Base-by-base conservation (phyloP, 805 yeast species). In the Ascoidea tarda region DNA sequence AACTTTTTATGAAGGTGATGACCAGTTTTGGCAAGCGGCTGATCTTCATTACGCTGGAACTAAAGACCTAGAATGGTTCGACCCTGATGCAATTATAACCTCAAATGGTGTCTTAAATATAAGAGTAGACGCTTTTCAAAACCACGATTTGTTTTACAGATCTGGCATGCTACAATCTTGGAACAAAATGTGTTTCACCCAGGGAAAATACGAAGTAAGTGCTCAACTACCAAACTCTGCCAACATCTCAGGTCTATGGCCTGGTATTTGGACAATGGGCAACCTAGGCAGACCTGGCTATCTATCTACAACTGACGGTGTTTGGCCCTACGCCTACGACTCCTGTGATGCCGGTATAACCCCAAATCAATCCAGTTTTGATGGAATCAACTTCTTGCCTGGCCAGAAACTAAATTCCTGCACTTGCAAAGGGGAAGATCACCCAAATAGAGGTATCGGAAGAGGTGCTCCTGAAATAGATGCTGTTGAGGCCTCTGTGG, bases 401-500 rank as follows among this genome's bases (percentile, higher is more conserved):
- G 97, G 97, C 33, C 96, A 90, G 68, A 76, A 76, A 58, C 72
- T 90, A 57, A 79, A 74, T 63, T 66, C 75, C 12, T 90, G 98
- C 69, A 82, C 91, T 0, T 90, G 97, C 70, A 69, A 73, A 32
- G 88, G 83, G 33, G 87, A 80, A 59, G 88, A 83, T 51, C 97
- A 90, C 65, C 98, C 98, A 49, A 89, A 83, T 64, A 76, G 70
- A 28, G 97, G 97, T 50, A 66, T 69, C 1, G 97, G 97, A 12
- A 80, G 98, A 66, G 96, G 96, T 51, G 95, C 96, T 0, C 96
- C 96, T 6, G 97, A 89, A 73, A 87, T 91, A 60, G 98, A 91
- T 78, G 80, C 82, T 48, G 65, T 91, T 51, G 98, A 91, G 76
- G 96, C 84, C 57, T 89, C 87, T 59, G 77, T 80, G 32, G 81